A percentile compares a stretch with the other conserved stretches of the same genome.
Evolutionary conservation across 1,139 yeast species (phyloP).

Genomic region (Arxiozyma bovina): DNA sequence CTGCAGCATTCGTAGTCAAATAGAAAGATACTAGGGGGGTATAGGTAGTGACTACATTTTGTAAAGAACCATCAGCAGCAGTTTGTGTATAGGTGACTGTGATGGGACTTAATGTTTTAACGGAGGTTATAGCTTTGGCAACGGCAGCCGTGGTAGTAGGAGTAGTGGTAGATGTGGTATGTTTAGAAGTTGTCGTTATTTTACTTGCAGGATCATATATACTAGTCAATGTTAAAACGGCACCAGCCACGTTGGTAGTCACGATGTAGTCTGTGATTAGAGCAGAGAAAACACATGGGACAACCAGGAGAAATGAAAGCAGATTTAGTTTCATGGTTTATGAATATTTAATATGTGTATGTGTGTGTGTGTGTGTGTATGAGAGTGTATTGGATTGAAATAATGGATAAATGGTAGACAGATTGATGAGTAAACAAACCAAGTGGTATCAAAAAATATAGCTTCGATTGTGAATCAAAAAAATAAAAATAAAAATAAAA

Average conservation of each 20-base stretch:
- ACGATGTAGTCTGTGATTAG: conserved; percentile 25
- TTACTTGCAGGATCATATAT: conserved; percentile 14
- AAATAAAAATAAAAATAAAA: too few relatives aligned
- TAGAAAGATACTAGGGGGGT: conserved; percentile 5
- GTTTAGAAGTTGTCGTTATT: conserved; percentile 9
- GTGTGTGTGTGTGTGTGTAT: not conserved
- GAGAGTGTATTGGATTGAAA: not conserved
- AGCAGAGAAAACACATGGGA: conserved; percentile 5
- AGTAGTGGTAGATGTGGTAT: conserved; percentile 7
- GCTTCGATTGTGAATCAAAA: too few relatives aligned
- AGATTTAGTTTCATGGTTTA: not conserved
- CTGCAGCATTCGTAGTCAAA: conserved; percentile 6
- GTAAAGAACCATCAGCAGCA: conserved; percentile 4
- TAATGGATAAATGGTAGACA: too few relatives aligned
- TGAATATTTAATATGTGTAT: too few relatives aligned
- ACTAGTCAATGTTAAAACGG: conserved; percentile 14
- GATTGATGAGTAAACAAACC: too few relatives aligned
- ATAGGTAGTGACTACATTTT: conserved; percentile 6
- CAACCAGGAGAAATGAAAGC: not conserved
- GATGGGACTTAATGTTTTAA: conserved; percentile 4
- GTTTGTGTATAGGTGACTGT: conserved; percentile 2
- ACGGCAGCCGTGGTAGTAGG: conserved; percentile 10
- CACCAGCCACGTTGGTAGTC: conserved; percentile 26
- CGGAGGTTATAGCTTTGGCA: conserved; percentile 7
- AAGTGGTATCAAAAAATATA: too few relatives aligned